phyloP scores from a whole-genome alignment of 225 moss, liverwort and hornwort species.

The Straminergon stramineum region DNA sequence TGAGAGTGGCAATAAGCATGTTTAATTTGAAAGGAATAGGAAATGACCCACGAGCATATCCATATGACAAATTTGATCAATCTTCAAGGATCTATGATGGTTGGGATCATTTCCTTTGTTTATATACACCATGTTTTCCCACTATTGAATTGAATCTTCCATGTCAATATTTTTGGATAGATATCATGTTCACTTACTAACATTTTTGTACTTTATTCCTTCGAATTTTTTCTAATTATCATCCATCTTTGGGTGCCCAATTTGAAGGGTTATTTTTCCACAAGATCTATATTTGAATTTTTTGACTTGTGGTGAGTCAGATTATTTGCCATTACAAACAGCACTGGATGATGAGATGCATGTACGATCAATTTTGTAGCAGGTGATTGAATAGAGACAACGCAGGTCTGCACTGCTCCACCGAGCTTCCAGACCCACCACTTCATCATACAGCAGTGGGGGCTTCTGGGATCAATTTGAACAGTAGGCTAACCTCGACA shows the following conservation, averaged over 20 bases:
- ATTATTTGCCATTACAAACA: neutral
- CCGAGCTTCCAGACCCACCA: neutral
- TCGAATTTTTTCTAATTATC: neutral
- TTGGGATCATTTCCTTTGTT: no score
- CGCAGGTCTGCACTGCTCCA: no score
- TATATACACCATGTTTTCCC: accelerated
- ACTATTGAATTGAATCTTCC: neutral
- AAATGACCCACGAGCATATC: neutral
- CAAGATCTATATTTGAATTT: no score
- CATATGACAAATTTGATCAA: neutral
- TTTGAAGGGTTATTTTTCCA: neutral
- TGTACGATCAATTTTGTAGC: neutral
- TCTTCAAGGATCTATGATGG: accelerated
- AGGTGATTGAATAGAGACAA: neutral
- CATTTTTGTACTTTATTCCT: no score
- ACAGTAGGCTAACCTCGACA: neutral
- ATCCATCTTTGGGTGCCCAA: neutral
- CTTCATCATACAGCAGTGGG: neutral
- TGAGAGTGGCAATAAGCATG: neutral
- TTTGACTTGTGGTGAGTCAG: neutral
- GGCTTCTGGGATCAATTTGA: neutral
- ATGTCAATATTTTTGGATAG: neutral
- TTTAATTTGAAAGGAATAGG: neutral
- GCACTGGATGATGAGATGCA: neutral
- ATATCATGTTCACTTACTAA: no score